Base-by-base conservation (phyloP, 495 filamentous ascomycete genomes). In the Podospora sp. region DNA sequence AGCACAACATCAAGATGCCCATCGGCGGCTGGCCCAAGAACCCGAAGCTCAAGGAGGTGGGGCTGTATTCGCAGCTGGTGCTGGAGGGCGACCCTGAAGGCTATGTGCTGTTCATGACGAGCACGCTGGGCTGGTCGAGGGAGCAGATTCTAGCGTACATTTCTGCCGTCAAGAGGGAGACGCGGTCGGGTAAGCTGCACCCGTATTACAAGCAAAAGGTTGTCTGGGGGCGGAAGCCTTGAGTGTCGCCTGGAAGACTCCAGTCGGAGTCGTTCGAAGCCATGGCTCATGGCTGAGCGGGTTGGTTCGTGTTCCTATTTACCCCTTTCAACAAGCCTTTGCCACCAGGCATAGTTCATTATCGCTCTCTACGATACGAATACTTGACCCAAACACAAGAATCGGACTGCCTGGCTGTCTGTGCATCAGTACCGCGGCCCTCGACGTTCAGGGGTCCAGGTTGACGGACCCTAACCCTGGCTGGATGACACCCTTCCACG, bases 1-100 rank as follows among this genome's bases (percentile, higher is more conserved):
- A 59, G 33, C 52, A 24, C 49, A 66, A 71, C 25, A 63, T 68
- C 62, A 71, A 68, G 56, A 26, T 59, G 22, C 61, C 61, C 16
- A 55, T 63, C 25, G 61, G 61, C 18, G 21, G 50, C 6, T 63
- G 61, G 61, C 24, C 61, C 14, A 24, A 18, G 14, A 26, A 53
- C 35, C 16, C 27, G 46, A n/a, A 21, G 26, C 21, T 53, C 22
- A 52, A 35, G 27, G 46, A 63, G 49, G 18, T 52, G 5, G 61
- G 61, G 22, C 21, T 18, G 46, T 63, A 53, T 22, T 21, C 50
- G 9, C 61, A 55, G 61, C 24, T 63, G 0, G 27, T 18, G 22
- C 46, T 63, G 26, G 61, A 63, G 49, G 46, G 52, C 18, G 61
- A 63, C 29, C 46, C 50, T 26, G 61, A 63, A 25, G 61, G 61